phyloP scores from a whole-genome alignment of 2,329 filamentous ascomycete species.

The Lasiodiplodia citricola region DNA sequence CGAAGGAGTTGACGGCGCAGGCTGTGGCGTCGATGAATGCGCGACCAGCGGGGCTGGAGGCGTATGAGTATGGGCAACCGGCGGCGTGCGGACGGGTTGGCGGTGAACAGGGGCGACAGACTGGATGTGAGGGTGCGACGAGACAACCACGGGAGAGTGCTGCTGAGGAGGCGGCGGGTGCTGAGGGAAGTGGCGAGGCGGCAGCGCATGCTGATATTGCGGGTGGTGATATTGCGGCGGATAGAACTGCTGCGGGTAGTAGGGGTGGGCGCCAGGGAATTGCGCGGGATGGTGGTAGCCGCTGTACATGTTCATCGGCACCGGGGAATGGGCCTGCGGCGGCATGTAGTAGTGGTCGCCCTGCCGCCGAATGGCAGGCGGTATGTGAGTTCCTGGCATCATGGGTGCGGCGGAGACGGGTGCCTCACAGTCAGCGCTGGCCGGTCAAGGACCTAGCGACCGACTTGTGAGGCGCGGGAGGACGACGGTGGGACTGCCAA shows the following conservation, averaged over 20 bases:
- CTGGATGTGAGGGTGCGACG: conserved; percentile 51
- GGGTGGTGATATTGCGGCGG: conserved; percentile 45
- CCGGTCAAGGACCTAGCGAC: conserved; percentile 41
- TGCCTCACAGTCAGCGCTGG: conserved; percentile 48
- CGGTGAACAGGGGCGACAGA: conserved; percentile 55
- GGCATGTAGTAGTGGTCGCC: conserved; percentile 44
- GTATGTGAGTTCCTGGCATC: conserved; percentile 70
- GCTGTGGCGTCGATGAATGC: conserved; percentile 27
- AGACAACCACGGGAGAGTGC: conserved; percentile 54
- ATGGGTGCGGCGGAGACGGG: conserved; percentile 64
- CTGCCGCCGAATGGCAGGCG: conserved; percentile 48
- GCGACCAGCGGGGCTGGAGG: conserved; percentile 31
- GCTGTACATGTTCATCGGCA: conserved; percentile 44
- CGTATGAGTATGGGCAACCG: conserved; percentile 39
- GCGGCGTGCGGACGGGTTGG: conserved; percentile 43
- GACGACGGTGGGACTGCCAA: conserved; percentile 17
- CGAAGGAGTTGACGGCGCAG: conserved; percentile 42
- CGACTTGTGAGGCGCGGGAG: conserved; percentile 45
- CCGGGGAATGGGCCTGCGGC: conserved; percentile 44
- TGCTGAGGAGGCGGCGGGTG: conserved; percentile 34
- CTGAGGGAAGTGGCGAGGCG: conserved; percentile 37
- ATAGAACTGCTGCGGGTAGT: conserved; percentile 39
- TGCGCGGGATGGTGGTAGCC: conserved; percentile 39
- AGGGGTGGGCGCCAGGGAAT: conserved; percentile 42
- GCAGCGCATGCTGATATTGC: conserved; percentile 48